Percentiles rank a stretch among this genome's conserved stretches.
Conservation (phyloP, 192 early-diverging fungal genomes). For the Coemansia reversa region DNA sequence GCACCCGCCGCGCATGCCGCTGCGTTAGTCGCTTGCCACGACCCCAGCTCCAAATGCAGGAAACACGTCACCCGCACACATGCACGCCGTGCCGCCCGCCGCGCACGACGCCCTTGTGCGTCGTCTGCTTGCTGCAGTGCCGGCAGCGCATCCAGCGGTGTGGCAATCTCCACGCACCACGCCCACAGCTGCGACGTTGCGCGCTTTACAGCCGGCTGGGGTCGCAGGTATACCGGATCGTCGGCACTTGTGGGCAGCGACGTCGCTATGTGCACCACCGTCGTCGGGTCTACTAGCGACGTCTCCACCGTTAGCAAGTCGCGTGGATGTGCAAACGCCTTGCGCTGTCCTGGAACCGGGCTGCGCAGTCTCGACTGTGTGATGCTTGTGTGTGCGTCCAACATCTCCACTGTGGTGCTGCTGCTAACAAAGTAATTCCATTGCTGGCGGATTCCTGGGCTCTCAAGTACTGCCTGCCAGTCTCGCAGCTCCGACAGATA, state of each 20-base stretch:
- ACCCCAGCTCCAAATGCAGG: slow-evolving; percentile 43
- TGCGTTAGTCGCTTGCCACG: slow-evolving; percentile 42
- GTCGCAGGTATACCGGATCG: slow-evolving; percentile 47
- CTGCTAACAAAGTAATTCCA: slow-evolving; percentile 50
- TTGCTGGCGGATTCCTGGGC: slow-evolving; percentile 43
- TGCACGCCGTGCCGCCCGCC: slow-evolving; percentile 17
- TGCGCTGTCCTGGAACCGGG: slow-evolving; percentile 34
- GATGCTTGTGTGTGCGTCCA: slow-evolving; percentile 44
- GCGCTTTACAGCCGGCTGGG: slow-evolving; percentile 20
- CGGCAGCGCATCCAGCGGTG: slow-evolving; percentile 29
- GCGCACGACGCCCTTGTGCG: background rate
- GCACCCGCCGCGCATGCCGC: slow-evolving; percentile 38
- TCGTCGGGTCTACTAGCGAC: slow-evolving; percentile 52
- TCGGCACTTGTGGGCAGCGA: slow-evolving; percentile 38
- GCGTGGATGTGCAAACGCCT: slow-evolving; percentile 37
- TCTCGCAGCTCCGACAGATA: slow-evolving; percentile 52
- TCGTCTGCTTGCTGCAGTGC: background rate
- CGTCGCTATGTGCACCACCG: slow-evolving; percentile 45
- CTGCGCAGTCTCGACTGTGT: slow-evolving; percentile 38
- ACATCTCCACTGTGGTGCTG: slow-evolving; percentile 45
- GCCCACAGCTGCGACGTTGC: slow-evolving; percentile 43
- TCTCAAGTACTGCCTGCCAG: slow-evolving; percentile 53
- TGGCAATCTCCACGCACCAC: slow-evolving; percentile 51
- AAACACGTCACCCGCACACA: slow-evolving; percentile 51
- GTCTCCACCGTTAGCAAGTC: slow-evolving; percentile 54